Evolutionary conservation across 768 basidiomycete species (phyloP).

Genomic region (Lentinula detonsa): DNA sequence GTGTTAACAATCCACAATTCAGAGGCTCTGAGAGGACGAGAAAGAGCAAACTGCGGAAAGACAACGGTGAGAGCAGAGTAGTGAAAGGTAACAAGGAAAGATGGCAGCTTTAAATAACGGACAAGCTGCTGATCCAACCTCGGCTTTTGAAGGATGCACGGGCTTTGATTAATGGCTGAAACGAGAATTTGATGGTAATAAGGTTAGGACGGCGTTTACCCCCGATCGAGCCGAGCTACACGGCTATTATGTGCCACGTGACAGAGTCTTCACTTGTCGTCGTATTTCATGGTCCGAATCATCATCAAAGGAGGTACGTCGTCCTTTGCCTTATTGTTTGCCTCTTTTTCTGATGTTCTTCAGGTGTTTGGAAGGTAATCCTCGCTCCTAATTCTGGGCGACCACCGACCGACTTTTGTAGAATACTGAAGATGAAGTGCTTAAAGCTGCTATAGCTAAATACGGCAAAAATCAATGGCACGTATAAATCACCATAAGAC

Average conservation of each 20-base stretch:
- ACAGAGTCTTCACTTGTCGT: neutral
- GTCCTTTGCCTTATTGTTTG: neutral
- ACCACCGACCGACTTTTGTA: conserved; percentile 20
- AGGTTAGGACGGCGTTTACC: neutral
- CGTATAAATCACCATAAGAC: conserved; percentile 9
- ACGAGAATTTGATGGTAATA: neutral
- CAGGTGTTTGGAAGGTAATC: conserved; percentile 78
- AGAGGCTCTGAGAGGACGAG: neutral
- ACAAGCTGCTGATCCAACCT: neutral
- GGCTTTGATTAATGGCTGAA: neutral
- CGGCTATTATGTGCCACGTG: neutral
- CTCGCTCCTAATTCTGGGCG: neutral
- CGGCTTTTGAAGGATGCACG: neutral
- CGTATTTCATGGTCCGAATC: conserved; percentile 68
- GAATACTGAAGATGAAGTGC: conserved; percentile 97
- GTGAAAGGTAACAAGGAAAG: neutral
- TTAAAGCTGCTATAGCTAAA: conserved; percentile 98
- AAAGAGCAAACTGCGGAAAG: neutral
- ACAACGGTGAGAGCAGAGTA: neutral
- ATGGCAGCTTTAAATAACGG: neutral
- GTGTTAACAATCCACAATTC: neutral
- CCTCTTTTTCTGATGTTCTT: neutral
- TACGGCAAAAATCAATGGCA: conserved; percentile 96
- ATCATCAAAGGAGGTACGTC: conserved; percentile 83
- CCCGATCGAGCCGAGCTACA: neutral